Evolutionary conservation across 2,329 filamentous ascomycete species (phyloP).

Genomic region (Ceratocystis variospora): DNA sequence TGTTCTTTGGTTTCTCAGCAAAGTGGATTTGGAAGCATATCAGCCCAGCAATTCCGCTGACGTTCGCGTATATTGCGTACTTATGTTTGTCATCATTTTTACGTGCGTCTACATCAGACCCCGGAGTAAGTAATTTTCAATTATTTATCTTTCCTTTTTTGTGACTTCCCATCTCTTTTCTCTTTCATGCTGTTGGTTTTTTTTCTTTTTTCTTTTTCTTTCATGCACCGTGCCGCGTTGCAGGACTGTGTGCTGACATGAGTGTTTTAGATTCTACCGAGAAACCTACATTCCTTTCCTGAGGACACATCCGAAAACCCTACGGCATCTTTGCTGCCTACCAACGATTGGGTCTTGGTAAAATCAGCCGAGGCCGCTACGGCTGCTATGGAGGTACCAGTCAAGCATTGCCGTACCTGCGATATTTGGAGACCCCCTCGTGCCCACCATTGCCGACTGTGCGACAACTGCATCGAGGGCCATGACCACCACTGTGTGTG

Average conservation of each 20-base stretch:
- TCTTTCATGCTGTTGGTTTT: neutral
- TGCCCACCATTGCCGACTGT: slow-evolving; percentile 89
- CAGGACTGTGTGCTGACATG: neutral
- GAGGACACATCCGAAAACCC: slow-evolving; percentile 65
- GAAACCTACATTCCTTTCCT: slow-evolving; percentile 84
- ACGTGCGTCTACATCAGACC: slow-evolving; percentile 83
- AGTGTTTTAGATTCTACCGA: slow-evolving; percentile 60
- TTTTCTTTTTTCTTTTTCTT: neutral
- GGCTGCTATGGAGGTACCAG: slow-evolving; percentile 91
- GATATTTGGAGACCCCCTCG: slow-evolving; percentile 94
- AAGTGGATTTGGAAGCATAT: slow-evolving; percentile 76
- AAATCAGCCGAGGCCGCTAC: slow-evolving; percentile 61
- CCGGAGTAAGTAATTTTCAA: slow-evolving; percentile 55
- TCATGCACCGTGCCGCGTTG: neutral
- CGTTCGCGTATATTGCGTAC: slow-evolving; percentile 84
- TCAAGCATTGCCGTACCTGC: slow-evolving; percentile 96
- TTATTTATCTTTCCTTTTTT: neutral
- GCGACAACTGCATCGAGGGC: slow-evolving; percentile 93
- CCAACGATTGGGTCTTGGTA: slow-evolving; percentile 88
- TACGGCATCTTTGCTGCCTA: slow-evolving; percentile 65
- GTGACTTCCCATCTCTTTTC: neutral
- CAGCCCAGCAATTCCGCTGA: slow-evolving; percentile 74
- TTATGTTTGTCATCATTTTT: slow-evolving; percentile 86
- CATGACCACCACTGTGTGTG: slow-evolving; percentile 98
- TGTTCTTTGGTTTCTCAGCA: slow-evolving; percentile 79